These are phyloP conservation scores for Mrakia frigida DNA, from an alignment of 768 basidiomycete species.

Conservation along the genomic window DNA sequence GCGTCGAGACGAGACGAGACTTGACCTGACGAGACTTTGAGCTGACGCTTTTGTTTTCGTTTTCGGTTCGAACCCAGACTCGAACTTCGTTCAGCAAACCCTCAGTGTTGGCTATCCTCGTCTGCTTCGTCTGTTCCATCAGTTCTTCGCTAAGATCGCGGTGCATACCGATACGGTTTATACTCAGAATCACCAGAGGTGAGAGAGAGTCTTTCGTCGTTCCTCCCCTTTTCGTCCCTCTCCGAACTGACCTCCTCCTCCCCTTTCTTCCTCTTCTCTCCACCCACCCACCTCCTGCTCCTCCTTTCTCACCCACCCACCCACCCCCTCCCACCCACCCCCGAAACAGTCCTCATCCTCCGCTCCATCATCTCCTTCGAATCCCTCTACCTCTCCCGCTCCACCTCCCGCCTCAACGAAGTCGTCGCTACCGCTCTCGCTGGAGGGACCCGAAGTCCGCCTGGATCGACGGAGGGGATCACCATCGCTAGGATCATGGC, in stretches of 20 bases:
- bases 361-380: conserved; percentile 80
- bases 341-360: conserved; percentile 84
- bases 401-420: conserved; percentile 77
- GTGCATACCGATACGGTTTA: conserved; percentile 95
- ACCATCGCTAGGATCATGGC: conserved; percentile 68
- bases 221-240: background rate
- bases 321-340: conserved; percentile 64
- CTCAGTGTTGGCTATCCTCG: conserved; percentile 79
- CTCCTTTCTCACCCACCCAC: conserved; percentile 5
- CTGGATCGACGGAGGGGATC: conserved; percentile 68
- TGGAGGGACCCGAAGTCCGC: conserved; percentile 63
- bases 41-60: background rate
- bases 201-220: conserved; percentile 35
- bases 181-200: conserved; percentile 78
- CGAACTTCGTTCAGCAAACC: conserved; percentile 84
- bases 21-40: too few species aligned
- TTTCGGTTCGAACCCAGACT: conserved; percentile 52
- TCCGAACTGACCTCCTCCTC: conserved; percentile 3
- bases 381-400: conserved; percentile 77
- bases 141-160: conserved; percentile 91
- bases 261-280: background rate
- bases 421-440: conserved; percentile 69
- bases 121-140: conserved; percentile 85
- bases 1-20: too few species aligned
- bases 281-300: background rate